Percentiles rank a stretch among this genome's conserved stretches.
Conservation (phyloP, 2,329 filamentous ascomycete species). For the Fusarium napiforme region DNA sequence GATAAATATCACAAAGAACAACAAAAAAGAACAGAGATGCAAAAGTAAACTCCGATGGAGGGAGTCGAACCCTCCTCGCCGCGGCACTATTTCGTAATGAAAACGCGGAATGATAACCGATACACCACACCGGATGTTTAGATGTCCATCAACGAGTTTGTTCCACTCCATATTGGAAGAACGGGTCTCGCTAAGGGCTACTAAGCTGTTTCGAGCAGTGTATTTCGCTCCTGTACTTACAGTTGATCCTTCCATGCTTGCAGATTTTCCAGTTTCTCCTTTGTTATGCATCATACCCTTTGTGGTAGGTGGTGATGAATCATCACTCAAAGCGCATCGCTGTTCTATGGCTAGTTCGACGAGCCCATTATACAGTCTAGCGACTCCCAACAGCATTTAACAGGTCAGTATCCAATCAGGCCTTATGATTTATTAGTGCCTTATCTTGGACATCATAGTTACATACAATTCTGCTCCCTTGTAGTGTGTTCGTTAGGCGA, state of each 20-base stretch:
- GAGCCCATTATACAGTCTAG: rapidly evolving
- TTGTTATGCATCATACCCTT: too few relatives aligned
- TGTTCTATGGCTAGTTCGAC: rapidly evolving
- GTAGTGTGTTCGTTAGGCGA: neutral
- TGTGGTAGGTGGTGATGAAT: neutral
- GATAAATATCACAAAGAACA: neutral
- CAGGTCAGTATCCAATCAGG: rapidly evolving
- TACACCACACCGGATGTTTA: conserved; percentile 20
- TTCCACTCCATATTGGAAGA: rapidly evolving
- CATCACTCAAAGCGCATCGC: rapidly evolving
- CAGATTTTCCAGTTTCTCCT: rapidly evolving
- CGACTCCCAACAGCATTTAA: rapidly evolving
- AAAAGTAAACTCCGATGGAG: conserved; percentile 17
- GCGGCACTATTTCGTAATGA: conserved; percentile 3
- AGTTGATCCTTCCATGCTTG: rapidly evolving
- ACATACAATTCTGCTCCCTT: too few relatives aligned
- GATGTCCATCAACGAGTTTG: neutral
- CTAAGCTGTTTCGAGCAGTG: neutral
- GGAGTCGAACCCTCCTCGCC: conserved; percentile 28
- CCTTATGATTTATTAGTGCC: too few relatives aligned
- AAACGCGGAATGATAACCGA: conserved; percentile 30
- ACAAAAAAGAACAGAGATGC: neutral
- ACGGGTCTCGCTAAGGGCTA: neutral
- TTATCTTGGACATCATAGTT: too few relatives aligned
- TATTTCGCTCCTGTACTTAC: neutral